These are phyloP conservation scores for Clarireedia monteithiana DNA, from an alignment of 2,329 filamentous ascomycete species.

Conservation along the genomic window DNA sequence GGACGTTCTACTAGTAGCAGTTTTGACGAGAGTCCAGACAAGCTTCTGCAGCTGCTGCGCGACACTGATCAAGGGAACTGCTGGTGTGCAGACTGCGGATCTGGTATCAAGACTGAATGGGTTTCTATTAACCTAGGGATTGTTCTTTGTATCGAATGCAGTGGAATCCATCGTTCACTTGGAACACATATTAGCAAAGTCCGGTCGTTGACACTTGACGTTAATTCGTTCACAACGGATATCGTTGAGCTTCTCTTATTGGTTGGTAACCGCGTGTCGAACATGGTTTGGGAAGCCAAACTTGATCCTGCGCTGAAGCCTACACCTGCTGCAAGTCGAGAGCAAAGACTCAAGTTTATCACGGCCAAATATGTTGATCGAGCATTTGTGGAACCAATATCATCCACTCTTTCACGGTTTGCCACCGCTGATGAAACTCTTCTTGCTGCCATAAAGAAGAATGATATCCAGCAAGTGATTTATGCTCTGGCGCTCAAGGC, in stretches of 20 bases:
- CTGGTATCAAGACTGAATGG: slow-evolving; percentile 91
- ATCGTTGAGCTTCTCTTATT: slow-evolving; percentile 89
- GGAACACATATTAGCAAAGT: slow-evolving; percentile 98
- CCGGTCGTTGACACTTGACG: slow-evolving; percentile 88
- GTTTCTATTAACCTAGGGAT: slow-evolving; percentile 97
- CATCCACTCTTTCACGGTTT: slow-evolving; percentile 67
- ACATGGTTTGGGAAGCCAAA: slow-evolving; percentile 91
- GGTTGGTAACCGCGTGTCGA: slow-evolving; percentile 89
- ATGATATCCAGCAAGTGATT: slow-evolving; percentile 88
- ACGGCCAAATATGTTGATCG: slow-evolving; percentile 88
- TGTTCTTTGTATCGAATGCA: slow-evolving; percentile 94
- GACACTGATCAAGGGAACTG: slow-evolving; percentile 89
- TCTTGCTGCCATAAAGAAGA: slow-evolving; percentile 88
- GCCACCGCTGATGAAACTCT: slow-evolving; percentile 78
- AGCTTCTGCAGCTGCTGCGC: slow-evolving; percentile 76
- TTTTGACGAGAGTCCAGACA: slow-evolving; percentile 77
- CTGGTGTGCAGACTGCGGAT: slow-evolving; percentile 91
- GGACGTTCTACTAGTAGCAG: slow-evolving; percentile 60
- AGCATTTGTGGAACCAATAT: slow-evolving; percentile 71
- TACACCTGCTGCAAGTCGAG: slow-evolving; percentile 67
- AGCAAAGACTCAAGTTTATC: slow-evolving; percentile 91
- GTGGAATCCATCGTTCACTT: slow-evolving; percentile 90
- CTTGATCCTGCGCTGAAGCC: slow-evolving; percentile 69
- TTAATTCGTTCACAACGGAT: slow-evolving; percentile 92
- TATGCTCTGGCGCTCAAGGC: slow-evolving; percentile 82